Conservation (phyloP, 306 rosid genomes). For the Gleditsia sinensis region DNA sequence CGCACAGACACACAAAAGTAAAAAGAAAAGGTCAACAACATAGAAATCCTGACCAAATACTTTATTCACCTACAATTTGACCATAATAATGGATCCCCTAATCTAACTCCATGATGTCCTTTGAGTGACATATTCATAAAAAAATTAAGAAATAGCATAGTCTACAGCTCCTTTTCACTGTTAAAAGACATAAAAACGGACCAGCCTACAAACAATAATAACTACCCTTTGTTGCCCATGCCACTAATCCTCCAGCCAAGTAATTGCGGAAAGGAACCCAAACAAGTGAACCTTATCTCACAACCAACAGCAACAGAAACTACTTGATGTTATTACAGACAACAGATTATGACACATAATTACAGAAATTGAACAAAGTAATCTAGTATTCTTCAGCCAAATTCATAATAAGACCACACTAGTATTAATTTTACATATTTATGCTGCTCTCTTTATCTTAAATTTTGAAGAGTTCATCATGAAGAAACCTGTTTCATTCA, state of each 20-base stretch:
- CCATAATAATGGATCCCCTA: neutral
- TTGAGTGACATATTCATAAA: neutral
- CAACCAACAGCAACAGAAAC: neutral
- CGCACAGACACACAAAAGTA: neutral
- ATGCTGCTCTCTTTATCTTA: no score
- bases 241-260: neutral
- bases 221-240: neutral
- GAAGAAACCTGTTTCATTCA: no score
- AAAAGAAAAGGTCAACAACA: constrained; percentile 25
- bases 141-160: neutral
- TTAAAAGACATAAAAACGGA: neutral
- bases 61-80: constrained; percentile 11
- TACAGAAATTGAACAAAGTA: neutral
- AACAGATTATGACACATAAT: neutral
- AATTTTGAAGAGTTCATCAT: no score
- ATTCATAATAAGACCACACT: neutral
- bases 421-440: neutral
- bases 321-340: neutral
- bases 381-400: neutral
- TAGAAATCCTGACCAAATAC: constrained; percentile 31
- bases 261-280: neutral
- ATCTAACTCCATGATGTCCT: neutral
- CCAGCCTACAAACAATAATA: neutral
- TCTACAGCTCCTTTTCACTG: neutral
- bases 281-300: neutral